Evolutionary conservation across 2,329 filamentous ascomycete species (phyloP).

Genomic region (Dothistroma septosporum): DNA sequence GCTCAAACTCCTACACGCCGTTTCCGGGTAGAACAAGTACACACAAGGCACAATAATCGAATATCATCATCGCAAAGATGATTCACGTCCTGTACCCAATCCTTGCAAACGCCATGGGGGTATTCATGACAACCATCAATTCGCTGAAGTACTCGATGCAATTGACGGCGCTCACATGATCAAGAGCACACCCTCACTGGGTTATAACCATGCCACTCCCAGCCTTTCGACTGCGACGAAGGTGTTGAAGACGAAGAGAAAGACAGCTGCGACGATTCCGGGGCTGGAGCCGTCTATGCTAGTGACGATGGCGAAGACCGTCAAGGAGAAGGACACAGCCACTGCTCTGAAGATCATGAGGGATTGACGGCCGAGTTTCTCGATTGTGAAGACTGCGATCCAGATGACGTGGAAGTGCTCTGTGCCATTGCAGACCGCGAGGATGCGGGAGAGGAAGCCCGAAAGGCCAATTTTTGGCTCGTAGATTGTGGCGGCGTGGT

Average conservation of each 20-base stretch:
- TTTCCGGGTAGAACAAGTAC: slow-evolving; percentile 50
- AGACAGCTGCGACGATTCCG: slow-evolving; percentile 38
- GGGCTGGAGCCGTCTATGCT: slow-evolving; percentile 13
- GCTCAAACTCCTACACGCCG: slow-evolving; percentile 59
- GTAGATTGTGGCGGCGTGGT: slow-evolving; percentile 49
- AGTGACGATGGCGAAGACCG: slow-evolving; percentile 27
- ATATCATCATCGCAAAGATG: slow-evolving; percentile 64
- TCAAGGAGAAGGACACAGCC: slow-evolving; percentile 29
- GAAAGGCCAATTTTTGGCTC: slow-evolving; percentile 50
- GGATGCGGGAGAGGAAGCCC: slow-evolving; percentile 46
- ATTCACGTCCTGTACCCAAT: slow-evolving; percentile 61
- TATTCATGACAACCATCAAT: slow-evolving; percentile 51
- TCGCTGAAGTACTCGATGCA: slow-evolving; percentile 43
- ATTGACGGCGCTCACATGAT: slow-evolving; percentile 35
- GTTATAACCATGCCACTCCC: slow-evolving; percentile 33
- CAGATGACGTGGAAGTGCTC: slow-evolving; percentile 51
- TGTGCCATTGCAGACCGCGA: slow-evolving; percentile 52
- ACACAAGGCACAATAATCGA: slow-evolving; percentile 52
- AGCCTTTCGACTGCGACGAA: slow-evolving; percentile 38
- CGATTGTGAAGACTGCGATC: slow-evolving; percentile 49
- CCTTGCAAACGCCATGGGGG: slow-evolving; percentile 52
- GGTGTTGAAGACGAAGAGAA: slow-evolving; percentile 37
- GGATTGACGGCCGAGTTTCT: slow-evolving; percentile 54
- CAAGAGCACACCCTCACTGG: slow-evolving; percentile 35
- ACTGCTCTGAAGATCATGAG: slow-evolving; percentile 67